Evolutionary conservation across 73 alveolate species (phyloP), one percentile per base, ranked within the genome.

Genomic region (Blepharisma japonicum): DNA sequence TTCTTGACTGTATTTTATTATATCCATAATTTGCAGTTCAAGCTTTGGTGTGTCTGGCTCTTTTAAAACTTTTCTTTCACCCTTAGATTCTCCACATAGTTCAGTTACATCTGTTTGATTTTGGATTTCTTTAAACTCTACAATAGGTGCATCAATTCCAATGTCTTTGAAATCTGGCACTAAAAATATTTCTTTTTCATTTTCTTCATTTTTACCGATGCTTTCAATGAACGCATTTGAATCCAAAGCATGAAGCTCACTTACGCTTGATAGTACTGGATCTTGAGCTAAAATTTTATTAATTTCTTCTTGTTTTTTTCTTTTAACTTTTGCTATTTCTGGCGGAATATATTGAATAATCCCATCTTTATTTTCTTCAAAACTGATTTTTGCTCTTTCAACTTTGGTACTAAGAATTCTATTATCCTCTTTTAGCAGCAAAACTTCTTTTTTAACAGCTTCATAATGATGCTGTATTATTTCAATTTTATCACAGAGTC

Each of bases 111-210:
- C 74, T 14, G 74, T 61, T 61, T 61, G 74, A 61, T 1, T 61
- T 25, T 61, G 47, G 2, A 14, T 61, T 20, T 18, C 46, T 25
- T 61, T 39, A 14, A 61, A 1, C 4, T 61, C 47, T 14, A 25
- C 47, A 14, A 61, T 39, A 14, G 47, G 74, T 61, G 74, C 74
- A 25, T 61, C 74, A 25, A 25, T 61, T 11, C 74, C 74, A 14
- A 14, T 11, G 47, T 61, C 74, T 14, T 18, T 14, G 47, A 61
- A 61, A 25, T 61, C 74, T 14, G 23, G 47, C 47, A 14, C 18
- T 2, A 20, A 8, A 61, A 61, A 61, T 9, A 61, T 20, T 25
- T 61, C 74, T 14, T n/a, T 25, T 9, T 14, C 47, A 14, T 61
- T 39, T 14, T 61, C 47, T 61, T 61, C 74, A 61, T 61, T 8